Percentiles rank a stretch among this genome's conserved stretches.
These are phyloP conservation scores for Crithidia thermophila DNA, from an alignment of 208 protist species.

Conservation along the genomic window DNA sequence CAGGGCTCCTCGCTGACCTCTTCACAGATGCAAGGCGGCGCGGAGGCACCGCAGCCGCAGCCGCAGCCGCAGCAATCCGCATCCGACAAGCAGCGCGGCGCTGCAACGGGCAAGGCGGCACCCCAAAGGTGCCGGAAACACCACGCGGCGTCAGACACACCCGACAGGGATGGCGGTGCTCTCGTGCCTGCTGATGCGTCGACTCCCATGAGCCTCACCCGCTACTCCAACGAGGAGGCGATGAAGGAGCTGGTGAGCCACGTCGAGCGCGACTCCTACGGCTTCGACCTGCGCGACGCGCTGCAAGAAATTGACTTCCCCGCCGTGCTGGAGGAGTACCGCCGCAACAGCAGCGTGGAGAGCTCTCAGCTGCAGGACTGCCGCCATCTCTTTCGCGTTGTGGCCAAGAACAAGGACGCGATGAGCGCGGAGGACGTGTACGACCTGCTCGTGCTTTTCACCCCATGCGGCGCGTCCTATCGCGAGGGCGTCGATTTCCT, in stretches of 20 bases:
- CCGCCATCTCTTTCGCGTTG: constrained; percentile 41
- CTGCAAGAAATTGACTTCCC: constrained; percentile 25
- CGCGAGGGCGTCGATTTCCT: constrained; percentile 75
- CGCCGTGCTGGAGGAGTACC: constrained; percentile 10
- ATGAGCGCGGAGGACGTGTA: constrained; percentile 59
- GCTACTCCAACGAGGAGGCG: not conserved
- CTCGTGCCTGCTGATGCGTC: not conserved
- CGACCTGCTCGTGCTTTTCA: constrained; percentile 66
- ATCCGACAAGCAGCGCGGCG: not conserved
- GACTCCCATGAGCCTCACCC: not conserved
- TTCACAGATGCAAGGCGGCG: not conserved
- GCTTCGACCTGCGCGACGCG: constrained; percentile 16
- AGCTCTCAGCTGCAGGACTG: constrained; percentile 18
- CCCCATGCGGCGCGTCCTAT: constrained; percentile 47
- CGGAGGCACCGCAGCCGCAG: not conserved
- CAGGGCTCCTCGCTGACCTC: not conserved
- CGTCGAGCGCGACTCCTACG: constrained; percentile 23
- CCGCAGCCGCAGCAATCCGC: not conserved
- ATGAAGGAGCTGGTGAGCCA: constrained; percentile 28
- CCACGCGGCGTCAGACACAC: no score
- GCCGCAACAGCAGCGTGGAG: constrained; percentile 2
- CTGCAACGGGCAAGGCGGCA: not conserved
- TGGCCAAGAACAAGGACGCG: constrained; percentile 45
- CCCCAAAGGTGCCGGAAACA: no score
- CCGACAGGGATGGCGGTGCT: not conserved